These are phyloP conservation scores for Teratosphaeria destructans DNA, from an alignment of 2,329 filamentous ascomycete species.

Conservation along the genomic window DNA sequence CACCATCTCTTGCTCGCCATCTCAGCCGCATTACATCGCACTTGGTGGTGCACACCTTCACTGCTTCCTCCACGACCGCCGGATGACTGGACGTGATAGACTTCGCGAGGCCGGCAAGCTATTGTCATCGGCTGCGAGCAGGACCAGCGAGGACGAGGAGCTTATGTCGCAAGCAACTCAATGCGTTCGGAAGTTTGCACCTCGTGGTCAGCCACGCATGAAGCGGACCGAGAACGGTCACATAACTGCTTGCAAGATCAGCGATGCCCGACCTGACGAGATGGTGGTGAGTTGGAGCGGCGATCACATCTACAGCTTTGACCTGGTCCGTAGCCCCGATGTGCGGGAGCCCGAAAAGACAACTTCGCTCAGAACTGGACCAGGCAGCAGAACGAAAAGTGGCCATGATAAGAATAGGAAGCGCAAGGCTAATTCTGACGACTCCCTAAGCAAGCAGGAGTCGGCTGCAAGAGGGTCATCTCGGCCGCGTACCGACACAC, in stretches of 20 bases:
- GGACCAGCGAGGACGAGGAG: conserved; percentile 36
- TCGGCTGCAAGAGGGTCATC: conserved; percentile 34
- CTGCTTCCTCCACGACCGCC: conserved; percentile 58
- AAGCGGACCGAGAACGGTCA: conserved; percentile 47
- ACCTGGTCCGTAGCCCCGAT: conserved; percentile 50
- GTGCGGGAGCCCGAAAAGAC: conserved; percentile 22
- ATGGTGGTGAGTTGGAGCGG: conserved; percentile 60
- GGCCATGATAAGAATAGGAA: conserved; percentile 5
- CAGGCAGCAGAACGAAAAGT: conserved; percentile 8
- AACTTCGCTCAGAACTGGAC: conserved; percentile 16
- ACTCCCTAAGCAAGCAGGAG: conserved; percentile 21
- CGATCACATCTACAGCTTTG: conserved; percentile 50
- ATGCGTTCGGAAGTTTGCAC: conserved; percentile 57
- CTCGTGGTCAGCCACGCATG: conserved; percentile 47
- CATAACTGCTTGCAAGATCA: conserved; percentile 62
- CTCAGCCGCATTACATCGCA: conserved; percentile 59
- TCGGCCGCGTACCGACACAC: conserved; percentile 36
- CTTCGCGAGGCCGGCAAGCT: conserved; percentile 43
- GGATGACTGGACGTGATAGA: conserved; percentile 54
- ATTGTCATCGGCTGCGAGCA: conserved; percentile 32
- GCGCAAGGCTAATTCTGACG: not conserved
- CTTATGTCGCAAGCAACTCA: conserved; percentile 49
- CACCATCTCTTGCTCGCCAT: conserved; percentile 57
- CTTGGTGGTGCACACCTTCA: conserved; percentile 58
- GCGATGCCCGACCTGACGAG: conserved; percentile 57